Percentiles rank a stretch among this genome's conserved stretches.
phyloP scores from a whole-genome alignment of 2,329 filamentous ascomycete genomes.

The Dactylellina cionopaga region DNA sequence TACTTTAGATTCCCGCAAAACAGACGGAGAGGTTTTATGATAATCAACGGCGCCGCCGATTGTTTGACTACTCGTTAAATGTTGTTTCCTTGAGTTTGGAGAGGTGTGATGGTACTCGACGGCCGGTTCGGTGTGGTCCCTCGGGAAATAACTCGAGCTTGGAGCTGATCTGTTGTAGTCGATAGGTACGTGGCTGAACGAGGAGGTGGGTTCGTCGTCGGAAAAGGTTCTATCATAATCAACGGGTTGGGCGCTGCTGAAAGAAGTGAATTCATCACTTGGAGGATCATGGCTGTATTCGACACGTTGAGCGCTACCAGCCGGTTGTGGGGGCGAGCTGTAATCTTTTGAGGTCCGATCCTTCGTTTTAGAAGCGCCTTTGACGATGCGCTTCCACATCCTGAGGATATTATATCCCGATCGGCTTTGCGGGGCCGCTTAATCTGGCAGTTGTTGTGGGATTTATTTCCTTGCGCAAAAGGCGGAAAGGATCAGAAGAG shows the following conservation, averaged over 20 bases:
- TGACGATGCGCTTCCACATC: slow-evolving; percentile 41
- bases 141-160: neutral
- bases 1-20: no score
- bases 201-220: neutral
- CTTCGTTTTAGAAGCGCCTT: neutral
- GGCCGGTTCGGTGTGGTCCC: no score
- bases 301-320: no score
- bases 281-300: neutral
- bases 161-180: slow-evolving; percentile 1
- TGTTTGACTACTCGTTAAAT: no score
- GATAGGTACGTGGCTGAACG: neutral
- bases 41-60: no score
- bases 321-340: neutral
- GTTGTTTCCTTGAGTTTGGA: no score
- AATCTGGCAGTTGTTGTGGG: neutral
- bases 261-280: neutral
- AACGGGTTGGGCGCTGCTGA: slow-evolving; percentile 6
- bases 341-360: slow-evolving; percentile 24
- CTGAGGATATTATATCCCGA: slow-evolving; percentile 1
- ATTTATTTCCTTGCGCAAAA: neutral
- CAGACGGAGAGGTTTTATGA: no score
- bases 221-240: slow-evolving; percentile 6
- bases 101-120: no score
- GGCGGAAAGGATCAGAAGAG: neutral
- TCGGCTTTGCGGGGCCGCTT: neutral